phyloP scores from a whole-genome alignment of 2,329 filamentous ascomycete genomes.

The Domatiomyces catenatus region DNA sequence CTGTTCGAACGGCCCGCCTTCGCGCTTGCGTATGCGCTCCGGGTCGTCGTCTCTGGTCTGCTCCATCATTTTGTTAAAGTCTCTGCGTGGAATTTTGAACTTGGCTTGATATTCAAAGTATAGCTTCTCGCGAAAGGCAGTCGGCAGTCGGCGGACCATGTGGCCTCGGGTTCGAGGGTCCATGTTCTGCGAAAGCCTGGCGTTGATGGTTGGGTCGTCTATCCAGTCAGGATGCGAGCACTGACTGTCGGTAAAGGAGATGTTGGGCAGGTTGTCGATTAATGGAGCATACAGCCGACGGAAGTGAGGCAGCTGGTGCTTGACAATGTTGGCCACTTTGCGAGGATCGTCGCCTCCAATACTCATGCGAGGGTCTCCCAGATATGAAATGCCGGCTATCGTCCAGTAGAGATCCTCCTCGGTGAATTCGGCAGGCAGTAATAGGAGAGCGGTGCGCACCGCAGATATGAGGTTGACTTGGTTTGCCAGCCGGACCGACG shows the following conservation, averaged over 20 bases:
- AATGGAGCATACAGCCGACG: conserved; percentile 79
- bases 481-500: conserved; percentile 80
- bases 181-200: conserved; percentile 74
- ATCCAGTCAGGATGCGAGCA: conserved; percentile 47
- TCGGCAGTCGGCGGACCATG: conserved; percentile 85
- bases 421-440: conserved; percentile 70
- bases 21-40: conserved; percentile 51
- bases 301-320: conserved; percentile 81
- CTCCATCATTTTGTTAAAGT: conserved; percentile 75
- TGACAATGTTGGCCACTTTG: conserved; percentile 90
- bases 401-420: conserved; percentile 79
- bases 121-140: conserved; percentile 69
- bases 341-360: conserved; percentile 77
- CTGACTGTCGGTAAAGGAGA: conserved; percentile 55
- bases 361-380: conserved; percentile 91
- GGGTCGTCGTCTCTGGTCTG: conserved; percentile 52
- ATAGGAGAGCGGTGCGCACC: conserved; percentile 70
- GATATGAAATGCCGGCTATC: conserved; percentile 83
- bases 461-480: conserved; percentile 91
- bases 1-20: conserved; percentile 73
- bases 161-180: conserved; percentile 79
- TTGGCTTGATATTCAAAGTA: conserved; percentile 94
- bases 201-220: conserved; percentile 46
- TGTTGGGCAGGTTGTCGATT: conserved; percentile 78
- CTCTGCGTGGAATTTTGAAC: conserved; percentile 65